phyloP scores from a whole-genome alignment of 306 rosid genomes.

The Inga leiocalycina region DNA sequence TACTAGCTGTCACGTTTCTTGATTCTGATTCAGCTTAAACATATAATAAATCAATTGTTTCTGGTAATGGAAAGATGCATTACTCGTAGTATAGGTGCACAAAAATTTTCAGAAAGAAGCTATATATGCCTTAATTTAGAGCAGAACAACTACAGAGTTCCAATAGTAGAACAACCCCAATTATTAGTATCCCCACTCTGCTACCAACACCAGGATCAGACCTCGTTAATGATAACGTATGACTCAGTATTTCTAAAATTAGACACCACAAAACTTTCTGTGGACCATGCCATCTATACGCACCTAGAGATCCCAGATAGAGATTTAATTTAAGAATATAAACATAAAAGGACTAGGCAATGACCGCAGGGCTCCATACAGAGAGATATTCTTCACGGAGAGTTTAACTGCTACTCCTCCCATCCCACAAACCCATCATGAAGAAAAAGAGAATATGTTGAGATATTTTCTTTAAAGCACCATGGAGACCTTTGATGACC shows the following conservation, averaged over 20 bases:
- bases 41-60: background rate
- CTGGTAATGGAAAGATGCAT: background rate
- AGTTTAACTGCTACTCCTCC: background rate
- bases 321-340: constrained; percentile 6
- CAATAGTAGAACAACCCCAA: background rate
- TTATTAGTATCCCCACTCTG: background rate
- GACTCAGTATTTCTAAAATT: constrained; percentile 13
- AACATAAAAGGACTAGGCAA: constrained; percentile 22
- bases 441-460: background rate
- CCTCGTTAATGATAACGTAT: background rate
- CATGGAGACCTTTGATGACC: background rate
- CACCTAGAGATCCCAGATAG: constrained; percentile 22
- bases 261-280: constrained; percentile 36
- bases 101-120: background rate
- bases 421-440: background rate
- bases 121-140: background rate
- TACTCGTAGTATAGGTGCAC: background rate
- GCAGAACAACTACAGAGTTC: background rate
- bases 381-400: constrained; percentile 29
- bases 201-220: background rate
- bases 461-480: background rate
- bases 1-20: background rate
- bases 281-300: constrained; percentile 8
- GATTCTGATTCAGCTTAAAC: background rate
- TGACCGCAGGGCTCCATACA: constrained; percentile 40